Evolutionary conservation across 108 stramenopile genomes (phyloP).

Genomic region (Mayamaea pseudoterrestris): DNA sequence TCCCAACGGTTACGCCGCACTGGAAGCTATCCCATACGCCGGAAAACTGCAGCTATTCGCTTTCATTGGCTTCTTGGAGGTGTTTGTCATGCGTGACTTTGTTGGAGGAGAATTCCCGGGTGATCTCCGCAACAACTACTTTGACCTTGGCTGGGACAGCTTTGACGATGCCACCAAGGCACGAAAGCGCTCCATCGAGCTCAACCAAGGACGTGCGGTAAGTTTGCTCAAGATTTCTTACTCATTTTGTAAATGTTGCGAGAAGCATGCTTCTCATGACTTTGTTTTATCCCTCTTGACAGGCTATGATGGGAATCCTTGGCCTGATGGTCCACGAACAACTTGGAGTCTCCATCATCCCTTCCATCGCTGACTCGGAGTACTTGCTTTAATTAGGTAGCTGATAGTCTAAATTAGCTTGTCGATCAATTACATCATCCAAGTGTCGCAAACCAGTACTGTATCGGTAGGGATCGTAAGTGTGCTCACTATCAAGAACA

Average conservation of each 20-base stretch:
- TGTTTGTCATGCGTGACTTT: slow-evolving; percentile 56
- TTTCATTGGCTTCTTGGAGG: slow-evolving; percentile 51
- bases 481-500: no score
- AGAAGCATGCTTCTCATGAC: no score
- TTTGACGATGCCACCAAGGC: slow-evolving; percentile 46
- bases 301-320: slow-evolving; percentile 68
- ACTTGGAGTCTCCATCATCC: slow-evolving; percentile 46
- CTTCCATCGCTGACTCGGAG: slow-evolving; percentile 7
- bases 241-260: no score
- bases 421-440: slow-evolving; percentile 9
- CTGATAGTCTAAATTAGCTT: not conserved
- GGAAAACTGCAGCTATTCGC: slow-evolving; percentile 47
- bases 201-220: slow-evolving; percentile 80
- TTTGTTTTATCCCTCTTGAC: no score
- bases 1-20: slow-evolving; percentile 42
- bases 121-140: slow-evolving; percentile 64
- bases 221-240: no score
- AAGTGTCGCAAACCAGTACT: no score
- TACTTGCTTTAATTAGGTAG: slow-evolving; percentile 3
- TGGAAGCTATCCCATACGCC: slow-evolving; percentile 32
- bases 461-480: no score
- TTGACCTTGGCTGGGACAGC: slow-evolving; percentile 53
- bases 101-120: slow-evolving; percentile 60
- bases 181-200: slow-evolving; percentile 30
- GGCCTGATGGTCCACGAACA: slow-evolving; percentile 75